phyloP scores from a whole-genome alignment of 129 eudicot genomes.

The Flaveria sonorensis region DNA sequence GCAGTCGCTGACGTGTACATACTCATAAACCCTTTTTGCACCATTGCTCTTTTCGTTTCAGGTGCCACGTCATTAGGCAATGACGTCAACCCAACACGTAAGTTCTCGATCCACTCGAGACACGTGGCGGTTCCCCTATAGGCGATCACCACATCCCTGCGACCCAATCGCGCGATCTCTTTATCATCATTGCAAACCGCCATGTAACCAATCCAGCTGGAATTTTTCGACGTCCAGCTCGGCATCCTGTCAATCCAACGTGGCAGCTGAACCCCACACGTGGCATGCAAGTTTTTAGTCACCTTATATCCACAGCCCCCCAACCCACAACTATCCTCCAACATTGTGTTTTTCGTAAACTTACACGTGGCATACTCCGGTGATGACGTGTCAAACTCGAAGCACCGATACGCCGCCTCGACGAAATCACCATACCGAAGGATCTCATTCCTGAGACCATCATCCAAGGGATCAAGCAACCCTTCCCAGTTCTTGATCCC shows the following conservation, averaged over 20 bases:
- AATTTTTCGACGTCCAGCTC: conserved; percentile 34
- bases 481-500: conserved; percentile 93
- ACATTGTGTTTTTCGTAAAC: conserved; percentile 37
- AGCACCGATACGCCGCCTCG: conserved; percentile 66
- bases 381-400: conserved; percentile 67
- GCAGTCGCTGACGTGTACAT: conserved; percentile 61
- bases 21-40: conserved; percentile 76
- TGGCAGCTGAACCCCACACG: conserved; percentile 67
- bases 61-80: conserved; percentile 52
- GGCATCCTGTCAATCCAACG: conserved; percentile 50
- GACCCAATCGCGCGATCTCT: conserved; percentile 69
- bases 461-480: conserved; percentile 75
- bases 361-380: conserved; percentile 45
- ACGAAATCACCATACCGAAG: conserved; percentile 78
- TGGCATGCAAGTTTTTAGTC: conserved; percentile 62
- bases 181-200: conserved; percentile 72
- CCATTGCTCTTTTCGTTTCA: conserved; percentile 52
- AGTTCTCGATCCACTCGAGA: conserved; percentile 78
- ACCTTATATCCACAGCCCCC: conserved; percentile 61
- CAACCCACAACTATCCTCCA: conserved; percentile 54
- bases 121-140: conserved; percentile 81
- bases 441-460: conserved; percentile 62
- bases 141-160: conserved; percentile 86
- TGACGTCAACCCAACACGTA: conserved; percentile 58
- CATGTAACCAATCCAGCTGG: conserved; percentile 89